Evolutionary conservation across 495 filamentous ascomycete genomes (phyloP), one percentile per base, ranked within the genome.

Genomic region (Xylaria nigripes): DNA sequence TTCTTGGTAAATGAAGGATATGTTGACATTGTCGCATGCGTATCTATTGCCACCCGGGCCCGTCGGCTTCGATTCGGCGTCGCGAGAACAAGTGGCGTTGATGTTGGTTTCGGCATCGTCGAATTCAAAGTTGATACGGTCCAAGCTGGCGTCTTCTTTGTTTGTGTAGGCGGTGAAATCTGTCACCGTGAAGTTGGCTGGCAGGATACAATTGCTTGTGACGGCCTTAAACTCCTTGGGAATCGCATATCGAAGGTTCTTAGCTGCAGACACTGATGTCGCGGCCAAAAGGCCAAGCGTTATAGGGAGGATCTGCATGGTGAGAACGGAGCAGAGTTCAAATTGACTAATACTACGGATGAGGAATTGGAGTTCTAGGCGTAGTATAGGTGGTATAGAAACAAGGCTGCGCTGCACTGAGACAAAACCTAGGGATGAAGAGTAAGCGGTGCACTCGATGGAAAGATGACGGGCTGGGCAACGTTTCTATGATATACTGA

Each of bases 1-100:
- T 9, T 55, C 57, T 47, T 67, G 57, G 23, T 60, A 67, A 38
- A 64, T 59, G 41, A 67, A 67, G 40, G 43, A 30, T 4, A 67
- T 51, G 24, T 48, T 48, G 16, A 41, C 6, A 22, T 62, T 40
- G 18, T 64, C 59, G 44, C 64, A 67, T 22, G 48, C 55, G 57
- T 58, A 67, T 48, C 45, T 57, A 49, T 66, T 62, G n/a, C 52
- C 45, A 24, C 54, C 45, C 12, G 46, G 40, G 24, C 50, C 40
- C 9, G 18, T 58, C 19, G 59, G 45, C 50, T 56, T 62, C 48
- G 64, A 67, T 19, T 54, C 59, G 16, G 59, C 54, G 42, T 64
- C 62, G 18, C 49, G 61, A 7, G 19, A 47, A 19, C 64, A 67
- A 6, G 23, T 44, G n/a, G 64, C 62, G 25, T 57, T 36, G 36